Evolutionary conservation across 192 early-diverging fungal species (phyloP).

Genomic region (Coemansia sp.): DNA sequence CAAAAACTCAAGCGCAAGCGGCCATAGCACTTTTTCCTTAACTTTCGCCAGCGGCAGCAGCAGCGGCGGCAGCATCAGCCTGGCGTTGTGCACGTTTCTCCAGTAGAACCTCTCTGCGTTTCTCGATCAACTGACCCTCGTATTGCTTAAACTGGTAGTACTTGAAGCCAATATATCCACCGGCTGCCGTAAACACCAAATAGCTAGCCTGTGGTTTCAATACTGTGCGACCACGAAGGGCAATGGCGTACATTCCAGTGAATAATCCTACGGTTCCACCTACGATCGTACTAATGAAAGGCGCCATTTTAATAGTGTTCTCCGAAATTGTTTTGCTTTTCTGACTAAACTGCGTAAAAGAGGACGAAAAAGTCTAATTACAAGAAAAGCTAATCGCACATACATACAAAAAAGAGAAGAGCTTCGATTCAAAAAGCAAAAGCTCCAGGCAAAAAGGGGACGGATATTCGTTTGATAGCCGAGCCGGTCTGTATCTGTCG

Average conservation of each 20-base stretch:
- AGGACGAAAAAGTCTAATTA: neutral
- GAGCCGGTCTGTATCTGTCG: neutral
- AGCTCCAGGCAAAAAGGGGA: neutral
- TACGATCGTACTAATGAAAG: conserved; percentile 35
- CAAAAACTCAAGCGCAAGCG: neutral
- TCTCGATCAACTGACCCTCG: conserved; percentile 29
- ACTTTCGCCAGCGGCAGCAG: neutral
- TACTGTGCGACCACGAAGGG: conserved; percentile 39
- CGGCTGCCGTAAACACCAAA: conserved; percentile 28
- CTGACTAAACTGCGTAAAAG: neutral
- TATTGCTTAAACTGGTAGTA: conserved; percentile 32
- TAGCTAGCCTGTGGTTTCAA: conserved; percentile 49
- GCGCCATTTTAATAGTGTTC: conserved; percentile 21
- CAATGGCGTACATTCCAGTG: conserved; percentile 54
- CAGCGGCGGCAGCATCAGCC: conserved; percentile 21
- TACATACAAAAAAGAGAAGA: neutral
- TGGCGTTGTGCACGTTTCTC: conserved; percentile 46
- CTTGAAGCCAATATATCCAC: conserved; percentile 35
- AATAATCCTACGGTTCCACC: conserved; percentile 40
- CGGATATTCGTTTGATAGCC: neutral
- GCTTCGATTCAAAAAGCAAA: neutral
- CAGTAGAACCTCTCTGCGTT: conserved; percentile 36
- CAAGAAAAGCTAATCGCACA: neutral
- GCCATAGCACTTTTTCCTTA: neutral
- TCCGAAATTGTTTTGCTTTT: conserved; percentile 8